phyloP scores from a whole-genome alignment of 2,329 filamentous ascomycete species.

The Sclerotiophoma versabilis region DNA sequence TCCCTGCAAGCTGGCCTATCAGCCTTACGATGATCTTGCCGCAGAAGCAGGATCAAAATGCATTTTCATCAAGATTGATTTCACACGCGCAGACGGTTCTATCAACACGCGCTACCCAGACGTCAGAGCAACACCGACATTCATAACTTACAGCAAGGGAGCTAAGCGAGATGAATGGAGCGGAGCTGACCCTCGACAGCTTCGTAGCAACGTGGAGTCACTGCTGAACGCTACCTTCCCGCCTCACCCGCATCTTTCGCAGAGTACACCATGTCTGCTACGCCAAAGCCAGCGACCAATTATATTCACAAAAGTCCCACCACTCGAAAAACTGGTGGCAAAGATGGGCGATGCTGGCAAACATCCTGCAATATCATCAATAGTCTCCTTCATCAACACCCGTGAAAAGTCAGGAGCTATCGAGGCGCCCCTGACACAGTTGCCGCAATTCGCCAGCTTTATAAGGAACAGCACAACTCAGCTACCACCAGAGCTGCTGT shows the following conservation, averaged over 20 bases:
- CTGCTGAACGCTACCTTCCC: slow-evolving; percentile 78
- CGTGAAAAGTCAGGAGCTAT: slow-evolving; percentile 65
- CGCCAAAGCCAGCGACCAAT: slow-evolving; percentile 71
- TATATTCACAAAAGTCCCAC: slow-evolving; percentile 78
- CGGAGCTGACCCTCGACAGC: slow-evolving; percentile 72
- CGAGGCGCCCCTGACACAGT: slow-evolving; percentile 73
- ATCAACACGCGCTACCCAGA: slow-evolving; percentile 64
- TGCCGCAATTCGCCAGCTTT: slow-evolving; percentile 69
- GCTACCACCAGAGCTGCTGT: slow-evolving; percentile 71
- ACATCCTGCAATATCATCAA: slow-evolving; percentile 65
- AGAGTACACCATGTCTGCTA: slow-evolving; percentile 75
- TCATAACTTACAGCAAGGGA: slow-evolving; percentile 82
- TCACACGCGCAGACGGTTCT: slow-evolving; percentile 70
- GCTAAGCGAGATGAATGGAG: slow-evolving; percentile 80
- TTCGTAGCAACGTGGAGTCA: slow-evolving; percentile 75
- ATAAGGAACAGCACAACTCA: slow-evolving; percentile 62
- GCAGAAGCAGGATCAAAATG: slow-evolving; percentile 72
- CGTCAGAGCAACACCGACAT: slow-evolving; percentile 83
- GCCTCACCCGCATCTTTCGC: slow-evolving; percentile 74
- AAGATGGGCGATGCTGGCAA: slow-evolving; percentile 75
- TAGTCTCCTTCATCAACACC: slow-evolving; percentile 75
- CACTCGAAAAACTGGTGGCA: slow-evolving; percentile 78
- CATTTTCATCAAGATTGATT: slow-evolving; percentile 82
- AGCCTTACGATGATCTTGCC: slow-evolving; percentile 80
- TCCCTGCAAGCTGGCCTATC: slow-evolving; percentile 84